Percentiles rank a stretch among this genome's conserved stretches.
These are phyloP conservation scores for Coriolopsis trogii DNA, from an alignment of 1,284 basidiomycete genomes.

Conservation along the genomic window DNA sequence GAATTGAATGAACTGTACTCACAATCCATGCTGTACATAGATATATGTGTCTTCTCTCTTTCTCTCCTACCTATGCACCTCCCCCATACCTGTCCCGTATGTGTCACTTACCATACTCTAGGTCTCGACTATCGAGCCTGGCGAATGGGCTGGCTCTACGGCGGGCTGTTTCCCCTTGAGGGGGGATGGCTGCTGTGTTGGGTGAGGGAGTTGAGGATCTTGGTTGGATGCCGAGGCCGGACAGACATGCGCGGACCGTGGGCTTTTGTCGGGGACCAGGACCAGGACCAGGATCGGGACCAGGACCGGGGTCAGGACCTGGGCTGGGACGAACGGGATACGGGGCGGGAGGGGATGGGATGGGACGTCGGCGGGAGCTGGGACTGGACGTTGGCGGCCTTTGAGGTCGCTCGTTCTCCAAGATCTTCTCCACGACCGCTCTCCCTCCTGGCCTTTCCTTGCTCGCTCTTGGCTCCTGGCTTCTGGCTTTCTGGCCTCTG, in stretches of 20 bases:
- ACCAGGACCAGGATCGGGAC: not conserved
- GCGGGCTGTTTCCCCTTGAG: conserved; percentile 7
- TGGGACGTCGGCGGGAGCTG: too few relatives aligned
- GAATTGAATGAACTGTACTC: conserved; percentile 21
- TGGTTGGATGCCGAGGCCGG: not conserved
- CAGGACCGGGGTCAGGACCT: not conserved
- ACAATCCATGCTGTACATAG: conserved; percentile 22
- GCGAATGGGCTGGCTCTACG: conserved; percentile 9
- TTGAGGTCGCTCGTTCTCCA: not conserved
- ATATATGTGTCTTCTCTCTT: too few relatives aligned
- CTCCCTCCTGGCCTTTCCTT: too few relatives aligned
- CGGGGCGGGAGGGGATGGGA: too few relatives aligned
- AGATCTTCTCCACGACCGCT: not conserved
- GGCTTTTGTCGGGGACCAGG: not conserved
- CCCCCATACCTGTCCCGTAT: conserved; percentile 13
- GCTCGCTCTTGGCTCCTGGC: not conserved
- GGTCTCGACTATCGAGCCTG: conserved; percentile 5
- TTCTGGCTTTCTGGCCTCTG: too few relatives aligned
- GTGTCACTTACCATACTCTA: conserved; percentile 9
- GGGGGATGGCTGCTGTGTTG: conserved; percentile 11
- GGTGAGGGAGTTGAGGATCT: conserved; percentile 8
- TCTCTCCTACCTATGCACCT: conserved; percentile 13
- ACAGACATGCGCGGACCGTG: conserved; percentile 1
- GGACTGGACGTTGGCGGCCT: too few relatives aligned
- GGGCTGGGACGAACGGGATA: too few relatives aligned